A percentile compares a stretch with the other conserved stretches of the same genome.
Evolutionary conservation across 257 asterid species (phyloP).

Genomic region (Scutellaria minor): DNA sequence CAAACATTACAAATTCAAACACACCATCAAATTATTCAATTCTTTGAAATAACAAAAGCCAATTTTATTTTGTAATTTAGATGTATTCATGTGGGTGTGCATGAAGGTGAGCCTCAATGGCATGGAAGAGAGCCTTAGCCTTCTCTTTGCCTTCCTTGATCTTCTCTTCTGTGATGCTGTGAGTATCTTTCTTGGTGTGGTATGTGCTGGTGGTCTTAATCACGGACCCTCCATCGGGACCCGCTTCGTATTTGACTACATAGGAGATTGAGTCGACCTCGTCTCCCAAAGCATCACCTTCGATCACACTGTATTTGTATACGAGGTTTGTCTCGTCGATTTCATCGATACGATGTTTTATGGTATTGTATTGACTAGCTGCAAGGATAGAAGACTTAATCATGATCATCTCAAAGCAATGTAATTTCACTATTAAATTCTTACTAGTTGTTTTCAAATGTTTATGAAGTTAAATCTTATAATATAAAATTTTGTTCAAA

Average conservation of each 20-base stretch:
- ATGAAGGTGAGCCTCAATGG: slow-evolving; percentile 36
- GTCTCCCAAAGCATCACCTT: background rate
- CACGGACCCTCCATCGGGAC: slow-evolving; percentile 48
- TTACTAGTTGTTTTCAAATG: too few species aligned
- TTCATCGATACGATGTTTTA: slow-evolving; percentile 46
- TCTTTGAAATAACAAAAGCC: too few species aligned
- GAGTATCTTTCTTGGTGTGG: slow-evolving; percentile 40
- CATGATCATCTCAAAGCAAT: too few species aligned
- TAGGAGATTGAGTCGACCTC: slow-evolving; percentile 45
- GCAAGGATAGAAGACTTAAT: too few species aligned
- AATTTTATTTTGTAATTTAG: background rate
- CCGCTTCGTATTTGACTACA: slow-evolving; percentile 34
- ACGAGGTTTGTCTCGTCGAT: slow-evolving; percentile 44
- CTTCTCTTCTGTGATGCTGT: slow-evolving; percentile 36
- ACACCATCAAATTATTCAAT: too few species aligned
- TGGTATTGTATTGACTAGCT: slow-evolving; percentile 26
- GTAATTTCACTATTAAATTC: too few species aligned
- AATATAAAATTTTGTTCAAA: too few species aligned
- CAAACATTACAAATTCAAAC: too few species aligned
- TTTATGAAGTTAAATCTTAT: too few species aligned
- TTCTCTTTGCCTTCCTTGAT: slow-evolving; percentile 36
- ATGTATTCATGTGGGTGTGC: slow-evolving; percentile 35
- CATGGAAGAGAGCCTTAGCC: slow-evolving; percentile 28
- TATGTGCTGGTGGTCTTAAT: slow-evolving; percentile 37
- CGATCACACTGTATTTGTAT: slow-evolving; percentile 39